phyloP scores from a whole-genome alignment of 2,329 filamentous ascomycete genomes.

The Immersiporthe knoxdaviesiana region DNA sequence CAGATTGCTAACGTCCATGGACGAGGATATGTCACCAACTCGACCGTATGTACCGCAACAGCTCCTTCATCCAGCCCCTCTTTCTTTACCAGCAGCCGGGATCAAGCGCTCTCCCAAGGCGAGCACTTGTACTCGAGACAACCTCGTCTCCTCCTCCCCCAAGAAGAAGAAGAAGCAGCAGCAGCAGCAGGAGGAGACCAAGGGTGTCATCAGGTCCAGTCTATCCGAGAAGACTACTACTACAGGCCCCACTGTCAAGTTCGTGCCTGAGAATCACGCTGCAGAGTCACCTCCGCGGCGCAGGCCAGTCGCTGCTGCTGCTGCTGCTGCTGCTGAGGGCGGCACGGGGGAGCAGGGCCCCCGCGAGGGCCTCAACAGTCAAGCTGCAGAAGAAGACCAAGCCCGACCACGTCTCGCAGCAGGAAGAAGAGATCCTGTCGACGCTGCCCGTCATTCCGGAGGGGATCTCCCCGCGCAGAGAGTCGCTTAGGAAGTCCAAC shows the following conservation, averaged over 20 bases:
- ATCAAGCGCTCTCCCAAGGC: conserved; percentile 35
- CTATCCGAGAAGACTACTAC: conserved; percentile 32
- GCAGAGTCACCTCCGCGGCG: conserved; percentile 18
- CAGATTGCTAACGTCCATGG: conserved; percentile 65
- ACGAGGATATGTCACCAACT: conserved; percentile 52
- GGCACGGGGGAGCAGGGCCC: conserved; percentile 11
- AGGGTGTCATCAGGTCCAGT: conserved; percentile 12
- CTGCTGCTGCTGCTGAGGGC: conserved; percentile 28
- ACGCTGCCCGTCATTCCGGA: conserved; percentile 56
- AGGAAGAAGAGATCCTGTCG: conserved; percentile 42
- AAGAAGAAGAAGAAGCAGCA: conserved; percentile 45
- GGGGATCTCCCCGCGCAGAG: conserved; percentile 51
- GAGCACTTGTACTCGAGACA: conserved; percentile 39
- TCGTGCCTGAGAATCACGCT: conserved; percentile 23
- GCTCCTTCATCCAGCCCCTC: conserved; percentile 34
- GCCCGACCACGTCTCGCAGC: conserved; percentile 36
- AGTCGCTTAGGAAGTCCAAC: conserved; percentile 42
- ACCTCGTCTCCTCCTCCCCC: conserved; percentile 42
- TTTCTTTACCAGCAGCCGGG: conserved; percentile 33
- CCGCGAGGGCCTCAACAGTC: conserved; percentile 44
- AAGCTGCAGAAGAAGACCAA: conserved; percentile 54
- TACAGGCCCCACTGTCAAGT: conserved; percentile 26
- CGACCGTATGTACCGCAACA: conserved; percentile 58
- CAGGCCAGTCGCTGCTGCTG: conserved; percentile 25
- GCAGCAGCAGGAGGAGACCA: conserved; percentile 42